phyloP scores from a whole-genome alignment of 805 yeast species.

The Saccharomyces mikatae region DNA sequence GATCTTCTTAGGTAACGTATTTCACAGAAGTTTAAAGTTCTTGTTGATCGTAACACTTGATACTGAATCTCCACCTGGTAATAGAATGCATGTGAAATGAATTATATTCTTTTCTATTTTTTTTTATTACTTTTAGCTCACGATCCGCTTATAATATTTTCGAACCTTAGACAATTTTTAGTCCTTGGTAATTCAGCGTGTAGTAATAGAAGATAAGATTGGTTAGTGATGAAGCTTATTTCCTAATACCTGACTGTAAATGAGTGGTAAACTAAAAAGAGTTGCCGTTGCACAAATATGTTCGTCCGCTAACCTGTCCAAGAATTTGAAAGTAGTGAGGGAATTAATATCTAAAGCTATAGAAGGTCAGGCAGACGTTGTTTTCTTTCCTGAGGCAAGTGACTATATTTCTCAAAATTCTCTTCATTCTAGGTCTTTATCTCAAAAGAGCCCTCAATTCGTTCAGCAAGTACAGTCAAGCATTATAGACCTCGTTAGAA shows the following conservation, averaged over 20 bases:
- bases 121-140: background rate
- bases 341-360: constrained; percentile 59
- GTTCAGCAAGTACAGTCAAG: constrained; percentile 39
- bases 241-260: background rate
- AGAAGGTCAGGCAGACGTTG: constrained; percentile 48
- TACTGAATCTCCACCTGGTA: no score
- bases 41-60: background rate
- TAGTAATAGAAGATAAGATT: background rate
- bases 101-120: background rate
- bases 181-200: background rate
- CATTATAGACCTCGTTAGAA: constrained; percentile 34
- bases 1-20: background rate
- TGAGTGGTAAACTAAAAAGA: constrained; percentile 2
- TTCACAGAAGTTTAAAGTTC: background rate
- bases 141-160: background rate
- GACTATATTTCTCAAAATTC: constrained; percentile 77
- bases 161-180: background rate
- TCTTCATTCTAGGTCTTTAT: constrained; percentile 54
- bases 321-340: constrained; percentile 54
- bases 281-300: constrained; percentile 85
- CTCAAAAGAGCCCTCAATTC: constrained; percentile 38
- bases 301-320: constrained; percentile 53
- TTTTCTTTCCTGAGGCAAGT: constrained; percentile 89
- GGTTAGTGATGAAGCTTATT: background rate
- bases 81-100: background rate